These are phyloP conservation scores for Alternaria brassicae DNA, from an alignment of 2,329 filamentous ascomycete species.

Conservation along the genomic window DNA sequence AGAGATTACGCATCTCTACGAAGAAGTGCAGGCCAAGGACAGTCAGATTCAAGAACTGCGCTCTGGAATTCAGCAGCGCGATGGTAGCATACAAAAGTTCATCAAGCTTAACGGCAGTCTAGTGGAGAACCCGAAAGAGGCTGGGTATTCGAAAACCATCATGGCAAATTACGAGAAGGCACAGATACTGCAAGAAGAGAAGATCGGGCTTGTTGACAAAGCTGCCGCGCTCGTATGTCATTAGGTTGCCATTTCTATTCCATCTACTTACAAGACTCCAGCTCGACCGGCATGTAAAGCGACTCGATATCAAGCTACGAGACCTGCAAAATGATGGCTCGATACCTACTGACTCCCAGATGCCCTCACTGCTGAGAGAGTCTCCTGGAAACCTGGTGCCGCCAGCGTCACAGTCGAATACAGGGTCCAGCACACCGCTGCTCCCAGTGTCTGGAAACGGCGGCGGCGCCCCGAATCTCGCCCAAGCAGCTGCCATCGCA, in stretches of 20 bases:
- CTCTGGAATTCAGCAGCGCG: constrained; percentile 73
- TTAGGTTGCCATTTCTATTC: background rate
- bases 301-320: constrained; percentile 67
- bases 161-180: constrained; percentile 72
- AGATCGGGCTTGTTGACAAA: constrained; percentile 73
- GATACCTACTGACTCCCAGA: constrained; percentile 64
- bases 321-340: constrained; percentile 66
- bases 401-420: constrained; percentile 54
- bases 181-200: constrained; percentile 76
- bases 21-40: constrained; percentile 84
- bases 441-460: constrained; percentile 64
- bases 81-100: constrained; percentile 79
- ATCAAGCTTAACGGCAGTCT: constrained; percentile 79
- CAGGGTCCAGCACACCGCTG: constrained; percentile 58
- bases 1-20: constrained; percentile 82
- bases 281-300: constrained; percentile 69
- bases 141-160: constrained; percentile 69
- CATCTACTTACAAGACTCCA: constrained; percentile 30
- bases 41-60: constrained; percentile 72
- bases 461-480: constrained; percentile 61
- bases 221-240: constrained; percentile 64
- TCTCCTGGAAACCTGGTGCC: constrained; percentile 59
- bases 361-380: constrained; percentile 64
- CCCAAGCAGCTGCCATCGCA: constrained; percentile 57
- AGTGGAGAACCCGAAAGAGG: constrained; percentile 77